Percentiles rank a stretch among this genome's conserved stretches.
phyloP scores from a whole-genome alignment of 306 rosid species.

The Dalbergia cultrata region DNA sequence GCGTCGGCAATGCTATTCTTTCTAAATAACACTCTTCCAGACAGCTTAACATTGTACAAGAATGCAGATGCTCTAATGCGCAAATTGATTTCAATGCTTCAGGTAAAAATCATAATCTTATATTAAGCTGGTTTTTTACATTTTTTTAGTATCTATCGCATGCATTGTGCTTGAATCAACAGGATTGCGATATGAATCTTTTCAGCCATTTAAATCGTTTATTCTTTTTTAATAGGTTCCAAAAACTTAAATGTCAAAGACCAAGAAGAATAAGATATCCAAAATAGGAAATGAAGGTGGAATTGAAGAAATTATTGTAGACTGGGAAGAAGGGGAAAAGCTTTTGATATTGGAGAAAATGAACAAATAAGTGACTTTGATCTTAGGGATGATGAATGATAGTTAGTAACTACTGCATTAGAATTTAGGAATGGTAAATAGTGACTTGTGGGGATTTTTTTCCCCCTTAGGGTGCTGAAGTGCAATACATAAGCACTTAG shows the following conservation, averaged over 20 bases:
- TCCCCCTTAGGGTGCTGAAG: neutral
- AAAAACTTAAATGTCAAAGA: neutral
- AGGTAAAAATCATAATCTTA: conserved; percentile 42
- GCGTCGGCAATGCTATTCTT: conserved; percentile 54
- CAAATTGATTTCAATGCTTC: conserved; percentile 44
- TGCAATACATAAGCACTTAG: too few species aligned
- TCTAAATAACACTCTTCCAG: conserved; percentile 59
- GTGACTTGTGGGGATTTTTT: too few species aligned
- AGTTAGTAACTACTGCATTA: neutral
- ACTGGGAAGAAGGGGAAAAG: neutral
- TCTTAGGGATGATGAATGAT: neutral
- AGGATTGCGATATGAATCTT: neutral
- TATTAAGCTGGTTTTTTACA: neutral
- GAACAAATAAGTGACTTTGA: neutral
- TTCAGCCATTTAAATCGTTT: neutral
- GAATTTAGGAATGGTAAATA: neutral
- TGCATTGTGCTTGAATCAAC: neutral
- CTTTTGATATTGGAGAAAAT: neutral
- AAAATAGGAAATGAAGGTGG: neutral
- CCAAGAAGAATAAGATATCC: neutral
- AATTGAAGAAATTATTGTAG: neutral
- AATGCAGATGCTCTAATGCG: conserved; percentile 31
- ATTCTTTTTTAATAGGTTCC: neutral
- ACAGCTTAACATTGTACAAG: conserved; percentile 40
- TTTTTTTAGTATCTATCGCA: neutral